Base-by-base conservation (phyloP, 495 filamentous ascomycete genomes). In the Hamigera avellanea region DNA sequence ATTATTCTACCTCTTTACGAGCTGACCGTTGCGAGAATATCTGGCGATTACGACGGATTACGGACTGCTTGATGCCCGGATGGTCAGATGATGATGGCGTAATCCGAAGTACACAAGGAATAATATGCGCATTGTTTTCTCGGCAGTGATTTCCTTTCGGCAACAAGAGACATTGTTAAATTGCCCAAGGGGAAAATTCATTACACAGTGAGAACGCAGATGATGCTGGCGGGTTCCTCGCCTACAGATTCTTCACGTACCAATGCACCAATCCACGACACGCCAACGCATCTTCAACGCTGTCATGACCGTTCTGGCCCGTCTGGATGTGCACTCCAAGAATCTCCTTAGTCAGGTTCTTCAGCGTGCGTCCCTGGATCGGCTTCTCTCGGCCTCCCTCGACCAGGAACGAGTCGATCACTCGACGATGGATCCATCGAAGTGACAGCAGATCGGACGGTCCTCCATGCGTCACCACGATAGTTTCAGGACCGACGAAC, bases 241-340 rank as follows among this genome's bases (percentile, higher is more conserved):
- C 25, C 12, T 19, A 33, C 6, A 33, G 15, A 15, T 33, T 13
- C 32, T 18, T 18, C 30, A 61, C 17, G 40, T 54, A 56, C 43
- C 53, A 46, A 13, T 55, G 34, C 1, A 53, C 32, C 9, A 70
- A 32, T n/a, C 66, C 62, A 12, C 62, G 51, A 1, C 53, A 36
- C 0, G 64, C 63, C 0, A 63, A 32, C 0, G 64, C 52, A 27
- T 64, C 62, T 36, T 72, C 61, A 0, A 70, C n/a, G 30, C 54
- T 62, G 41, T 64, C 58, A 26, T 65, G 56, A 3, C 42, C 29
- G 1, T 18, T 4, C 0, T 45, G 43, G 2, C 19, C 15, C 13
- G 42, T 41, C 27, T 67, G 58, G 10, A 70, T 61, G 0, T 45
- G 36, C 7, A 53, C 33, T 0, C 49, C 48, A 14, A 70, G 36